Conservation (phyloP, 2,329 filamentous ascomycete genomes). For the Neopestalotiopsis sp. region DNA sequence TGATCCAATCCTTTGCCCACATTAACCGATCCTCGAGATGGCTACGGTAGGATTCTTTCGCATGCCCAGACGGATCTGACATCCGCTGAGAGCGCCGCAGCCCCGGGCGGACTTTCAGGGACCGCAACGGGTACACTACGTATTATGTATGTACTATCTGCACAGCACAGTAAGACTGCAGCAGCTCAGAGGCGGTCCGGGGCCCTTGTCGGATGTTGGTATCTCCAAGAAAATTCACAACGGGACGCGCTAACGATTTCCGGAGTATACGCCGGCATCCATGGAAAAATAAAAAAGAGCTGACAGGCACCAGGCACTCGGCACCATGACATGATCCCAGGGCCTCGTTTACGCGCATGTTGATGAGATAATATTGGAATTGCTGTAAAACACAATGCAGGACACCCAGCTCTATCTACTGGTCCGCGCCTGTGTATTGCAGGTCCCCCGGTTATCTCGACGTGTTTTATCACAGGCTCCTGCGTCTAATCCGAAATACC, state of each 20-base stretch:
- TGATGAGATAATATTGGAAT: not conserved
- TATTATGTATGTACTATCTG: not conserved
- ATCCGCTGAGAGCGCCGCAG: slow-evolving; percentile 9
- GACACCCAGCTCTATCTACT: not conserved
- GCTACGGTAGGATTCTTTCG: not conserved
- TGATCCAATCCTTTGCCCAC: not conserved
- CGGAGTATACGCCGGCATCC: not conserved
- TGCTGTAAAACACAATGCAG: slow-evolving; percentile 7
- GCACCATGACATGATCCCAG: not conserved
- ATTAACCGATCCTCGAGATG: not conserved
- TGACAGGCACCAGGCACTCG: not conserved
- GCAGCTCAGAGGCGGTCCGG: not conserved
- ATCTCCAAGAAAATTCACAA: not conserved
- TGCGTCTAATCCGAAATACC: slow-evolving; percentile 7
- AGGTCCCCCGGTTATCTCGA: not conserved
- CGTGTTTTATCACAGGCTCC: slow-evolving; percentile 7
- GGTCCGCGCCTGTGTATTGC: not conserved
- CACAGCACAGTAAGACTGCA: not conserved
- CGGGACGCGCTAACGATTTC: slow-evolving; percentile 1
- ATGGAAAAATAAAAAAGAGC: not conserved
- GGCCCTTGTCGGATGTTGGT: slow-evolving; percentile 1
- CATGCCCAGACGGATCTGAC: slow-evolving; percentile 2
- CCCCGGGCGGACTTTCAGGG: not conserved
- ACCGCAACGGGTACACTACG: not conserved
- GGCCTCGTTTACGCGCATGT: not conserved